phyloP scores from a whole-genome alignment of 2,329 filamentous ascomycete genomes.

The Dothideomycetes sp. region DNA sequence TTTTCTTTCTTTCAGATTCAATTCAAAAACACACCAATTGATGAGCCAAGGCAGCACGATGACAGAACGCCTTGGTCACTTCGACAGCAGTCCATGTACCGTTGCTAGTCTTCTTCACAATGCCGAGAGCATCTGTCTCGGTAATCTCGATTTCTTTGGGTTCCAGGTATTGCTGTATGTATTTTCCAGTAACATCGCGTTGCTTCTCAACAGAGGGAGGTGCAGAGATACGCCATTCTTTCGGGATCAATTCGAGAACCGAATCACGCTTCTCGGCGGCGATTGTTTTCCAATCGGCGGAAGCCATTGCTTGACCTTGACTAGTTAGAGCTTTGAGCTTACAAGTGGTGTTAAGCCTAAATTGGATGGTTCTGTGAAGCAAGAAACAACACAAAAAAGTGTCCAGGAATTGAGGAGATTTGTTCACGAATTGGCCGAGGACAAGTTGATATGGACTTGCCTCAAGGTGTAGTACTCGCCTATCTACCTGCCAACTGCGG shows the following conservation, averaged over 20 bases:
- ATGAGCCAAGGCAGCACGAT: conserved; percentile 45
- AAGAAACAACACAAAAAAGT: too few species aligned
- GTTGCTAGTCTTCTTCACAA: conserved; percentile 44
- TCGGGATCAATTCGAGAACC: conserved; percentile 46
- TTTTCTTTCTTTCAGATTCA: not conserved
- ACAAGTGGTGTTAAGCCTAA: too few species aligned
- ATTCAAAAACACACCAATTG: conserved; percentile 31
- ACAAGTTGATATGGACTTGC: too few species aligned
- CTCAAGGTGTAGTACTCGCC: too few species aligned
- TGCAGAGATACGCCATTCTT: conserved; percentile 44
- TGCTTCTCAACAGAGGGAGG: conserved; percentile 44
- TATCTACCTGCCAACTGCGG: conserved; percentile 10
- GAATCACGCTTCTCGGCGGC: conserved; percentile 47
- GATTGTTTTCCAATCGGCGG: conserved; percentile 38
- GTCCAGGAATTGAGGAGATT: too few species aligned
- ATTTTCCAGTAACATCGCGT: conserved; percentile 47
- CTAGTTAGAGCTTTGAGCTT: too few species aligned
- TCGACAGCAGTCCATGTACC: conserved; percentile 50
- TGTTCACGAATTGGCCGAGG: too few species aligned
- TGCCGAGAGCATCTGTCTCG: conserved; percentile 48
- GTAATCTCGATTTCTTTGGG: conserved; percentile 51
- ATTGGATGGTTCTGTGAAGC: too few species aligned
- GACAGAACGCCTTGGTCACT: conserved; percentile 48
- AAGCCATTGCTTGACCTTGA: too few species aligned
- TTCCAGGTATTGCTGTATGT: conserved; percentile 47